A percentile compares a stretch with the other conserved stretches of the same genome.
phyloP scores from a whole-genome alignment of 2,329 filamentous ascomycete genomes.

The Alternaria metachromatica region DNA sequence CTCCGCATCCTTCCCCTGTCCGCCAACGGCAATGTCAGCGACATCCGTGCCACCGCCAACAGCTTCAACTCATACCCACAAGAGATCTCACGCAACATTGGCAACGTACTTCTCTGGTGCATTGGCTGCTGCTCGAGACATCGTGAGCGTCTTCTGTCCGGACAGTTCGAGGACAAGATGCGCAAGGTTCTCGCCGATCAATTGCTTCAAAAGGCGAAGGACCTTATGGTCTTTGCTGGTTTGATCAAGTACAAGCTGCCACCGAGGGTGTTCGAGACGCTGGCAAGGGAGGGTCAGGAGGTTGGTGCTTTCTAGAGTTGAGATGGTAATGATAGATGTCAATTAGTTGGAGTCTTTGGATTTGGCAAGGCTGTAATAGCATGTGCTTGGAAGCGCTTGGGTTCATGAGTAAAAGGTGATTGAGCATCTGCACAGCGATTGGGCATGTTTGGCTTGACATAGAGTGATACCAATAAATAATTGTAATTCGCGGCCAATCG shows the following conservation, averaged over 20 bases:
- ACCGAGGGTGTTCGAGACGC: constrained; percentile 83
- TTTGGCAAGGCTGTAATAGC: not conserved
- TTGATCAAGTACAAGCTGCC: constrained; percentile 91
- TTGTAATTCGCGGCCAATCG: not conserved
- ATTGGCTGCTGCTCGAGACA: constrained; percentile 84
- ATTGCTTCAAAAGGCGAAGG: constrained; percentile 80
- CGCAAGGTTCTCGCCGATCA: constrained; percentile 65
- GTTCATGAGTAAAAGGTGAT: not conserved
- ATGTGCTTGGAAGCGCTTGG: not conserved
- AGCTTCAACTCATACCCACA: constrained; percentile 80
- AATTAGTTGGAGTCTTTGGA: not conserved
- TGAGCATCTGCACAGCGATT: not conserved
- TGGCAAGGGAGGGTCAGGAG: constrained; percentile 73
- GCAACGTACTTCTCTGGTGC: constrained; percentile 92
- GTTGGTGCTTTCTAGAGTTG: constrained; percentile 36
- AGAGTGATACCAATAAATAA: constrained; percentile 4
- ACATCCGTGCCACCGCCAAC: constrained; percentile 79
- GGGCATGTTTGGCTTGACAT: not conserved
- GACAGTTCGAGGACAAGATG: constrained; percentile 73
- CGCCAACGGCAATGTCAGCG: constrained; percentile 74
- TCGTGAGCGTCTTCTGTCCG: constrained; percentile 68
- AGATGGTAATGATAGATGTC: not conserved
- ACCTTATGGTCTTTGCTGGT: constrained; percentile 92
- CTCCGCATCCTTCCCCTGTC: constrained; percentile 82
- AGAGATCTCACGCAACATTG: constrained; percentile 85